A percentile compares a stretch with the other conserved stretches of the same genome.
Evolutionary conservation across 345 rosid species (phyloP).

Genomic region (Gossypium ekmanianum): DNA sequence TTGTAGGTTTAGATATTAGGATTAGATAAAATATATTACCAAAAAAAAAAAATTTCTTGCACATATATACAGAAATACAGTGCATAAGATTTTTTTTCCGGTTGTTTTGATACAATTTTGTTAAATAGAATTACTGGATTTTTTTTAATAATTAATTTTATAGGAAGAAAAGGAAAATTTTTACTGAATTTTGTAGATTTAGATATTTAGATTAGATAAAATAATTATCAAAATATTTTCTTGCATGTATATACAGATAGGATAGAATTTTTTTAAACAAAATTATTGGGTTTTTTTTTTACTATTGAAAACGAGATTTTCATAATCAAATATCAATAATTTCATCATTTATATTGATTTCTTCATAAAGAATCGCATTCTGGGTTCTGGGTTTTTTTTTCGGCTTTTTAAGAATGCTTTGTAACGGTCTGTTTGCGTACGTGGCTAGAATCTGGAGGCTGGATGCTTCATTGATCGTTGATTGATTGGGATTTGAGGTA

Average conservation of each 20-base stretch:
- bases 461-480: neutral
- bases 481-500: conserved; percentile 22
- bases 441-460: conserved; percentile 10
- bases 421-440: conserved; percentile 10
- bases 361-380: neutral
- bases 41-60: too few species aligned
- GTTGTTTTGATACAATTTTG: neutral
- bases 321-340: conserved; percentile 1
- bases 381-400: conserved; percentile 14
- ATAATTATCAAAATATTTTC: too few species aligned
- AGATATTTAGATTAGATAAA: too few species aligned
- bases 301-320: neutral
- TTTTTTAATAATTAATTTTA: neutral
- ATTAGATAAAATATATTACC: neutral
- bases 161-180: too few species aligned
- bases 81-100: neutral
- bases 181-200: too few species aligned
- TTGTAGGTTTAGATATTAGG: neutral
- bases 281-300: neutral
- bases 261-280: too few species aligned
- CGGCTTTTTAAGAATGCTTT: neutral
- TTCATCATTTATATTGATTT: neutral
- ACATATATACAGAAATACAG: neutral
- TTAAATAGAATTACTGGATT: neutral
- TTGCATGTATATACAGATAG: too few species aligned